phyloP scores from a whole-genome alignment of 2,329 filamentous ascomycete species.

The Intubia oerlemansii region DNA sequence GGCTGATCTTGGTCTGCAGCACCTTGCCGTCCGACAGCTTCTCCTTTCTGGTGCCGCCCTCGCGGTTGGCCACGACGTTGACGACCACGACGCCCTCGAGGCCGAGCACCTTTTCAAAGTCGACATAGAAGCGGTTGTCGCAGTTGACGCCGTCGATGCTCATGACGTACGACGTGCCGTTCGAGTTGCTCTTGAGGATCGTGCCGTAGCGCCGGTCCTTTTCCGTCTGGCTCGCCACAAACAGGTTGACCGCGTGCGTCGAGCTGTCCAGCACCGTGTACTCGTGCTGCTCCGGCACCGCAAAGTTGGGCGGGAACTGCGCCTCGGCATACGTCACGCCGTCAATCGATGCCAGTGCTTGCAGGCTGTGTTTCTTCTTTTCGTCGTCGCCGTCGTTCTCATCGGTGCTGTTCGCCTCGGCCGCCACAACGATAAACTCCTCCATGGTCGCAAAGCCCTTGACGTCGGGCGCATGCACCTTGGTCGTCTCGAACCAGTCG shows the following conservation, averaged over 20 bases:
- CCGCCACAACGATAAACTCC: conserved; percentile 85
- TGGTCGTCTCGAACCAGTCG: conserved; percentile 50
- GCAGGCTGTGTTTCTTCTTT: conserved; percentile 44
- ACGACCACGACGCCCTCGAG: conserved; percentile 78
- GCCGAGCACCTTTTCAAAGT: conserved; percentile 89
- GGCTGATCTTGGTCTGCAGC: conserved; percentile 78
- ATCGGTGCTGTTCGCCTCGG: conserved; percentile 19
- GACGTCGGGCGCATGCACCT: conserved; percentile 45
- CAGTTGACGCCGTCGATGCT: conserved; percentile 68
- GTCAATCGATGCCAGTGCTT: conserved; percentile 67
- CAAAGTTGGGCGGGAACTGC: conserved; percentile 69
- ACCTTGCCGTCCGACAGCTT: conserved; percentile 35
- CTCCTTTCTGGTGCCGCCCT: conserved; percentile 25
- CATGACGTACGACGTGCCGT: conserved; percentile 84
- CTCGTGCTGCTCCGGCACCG: conserved; percentile 53
- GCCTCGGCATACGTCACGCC: conserved; percentile 65
- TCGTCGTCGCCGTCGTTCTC: conserved; percentile 29
- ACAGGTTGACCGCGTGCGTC: conserved; percentile 82
- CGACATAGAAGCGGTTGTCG: conserved; percentile 56
- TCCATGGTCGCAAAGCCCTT: conserved; percentile 84
- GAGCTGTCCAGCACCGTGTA: conserved; percentile 93
- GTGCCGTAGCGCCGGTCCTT: conserved; percentile 53
- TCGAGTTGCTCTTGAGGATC: conserved; percentile 95
- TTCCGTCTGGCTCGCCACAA: conserved; percentile 57
- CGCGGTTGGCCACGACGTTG: conserved; percentile 61